These are phyloP conservation scores for Angomonas deanei DNA, from an alignment of 208 protist species.

Conservation along the genomic window DNA sequence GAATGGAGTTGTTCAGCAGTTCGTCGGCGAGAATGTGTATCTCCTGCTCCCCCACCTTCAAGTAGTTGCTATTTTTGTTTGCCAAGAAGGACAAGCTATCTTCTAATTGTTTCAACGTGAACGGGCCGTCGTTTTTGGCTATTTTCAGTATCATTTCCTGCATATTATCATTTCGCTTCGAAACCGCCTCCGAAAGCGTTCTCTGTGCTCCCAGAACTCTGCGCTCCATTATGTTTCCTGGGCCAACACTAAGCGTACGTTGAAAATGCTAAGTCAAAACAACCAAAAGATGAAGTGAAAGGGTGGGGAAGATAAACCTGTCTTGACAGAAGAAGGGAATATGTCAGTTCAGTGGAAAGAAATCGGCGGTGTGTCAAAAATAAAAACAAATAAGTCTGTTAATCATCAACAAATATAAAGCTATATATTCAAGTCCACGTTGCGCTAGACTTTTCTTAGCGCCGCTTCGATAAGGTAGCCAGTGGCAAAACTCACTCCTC, in stretches of 20 bases:
- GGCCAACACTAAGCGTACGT: too few relatives aligned
- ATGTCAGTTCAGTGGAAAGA: too few relatives aligned
- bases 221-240: slow-evolving; percentile 7
- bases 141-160: slow-evolving; percentile 21
- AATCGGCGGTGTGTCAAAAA: too few relatives aligned
- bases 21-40: slow-evolving; percentile 65
- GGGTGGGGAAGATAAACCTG: background rate
- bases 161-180: slow-evolving; percentile 17
- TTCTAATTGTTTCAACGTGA: slow-evolving; percentile 56
- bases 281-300: background rate
- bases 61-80: slow-evolving; percentile 81
- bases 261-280: slow-evolving; percentile 13
- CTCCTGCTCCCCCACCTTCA: slow-evolving; percentile 55
- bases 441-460: slow-evolving; percentile 23
- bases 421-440: too few relatives aligned
- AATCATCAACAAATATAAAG: too few relatives aligned
- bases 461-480: slow-evolving; percentile 61
- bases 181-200: slow-evolving; percentile 43
- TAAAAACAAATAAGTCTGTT: background rate
- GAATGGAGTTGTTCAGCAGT: slow-evolving; percentile 83
- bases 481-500: slow-evolving; percentile 71
- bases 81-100: slow-evolving; percentile 55
- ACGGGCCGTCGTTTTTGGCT: slow-evolving; percentile 26
- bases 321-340: background rate
- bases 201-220: slow-evolving; percentile 73